Conservation (phyloP, 2,329 filamentous ascomycete genomes). For the Parastagonospora nodorum region DNA sequence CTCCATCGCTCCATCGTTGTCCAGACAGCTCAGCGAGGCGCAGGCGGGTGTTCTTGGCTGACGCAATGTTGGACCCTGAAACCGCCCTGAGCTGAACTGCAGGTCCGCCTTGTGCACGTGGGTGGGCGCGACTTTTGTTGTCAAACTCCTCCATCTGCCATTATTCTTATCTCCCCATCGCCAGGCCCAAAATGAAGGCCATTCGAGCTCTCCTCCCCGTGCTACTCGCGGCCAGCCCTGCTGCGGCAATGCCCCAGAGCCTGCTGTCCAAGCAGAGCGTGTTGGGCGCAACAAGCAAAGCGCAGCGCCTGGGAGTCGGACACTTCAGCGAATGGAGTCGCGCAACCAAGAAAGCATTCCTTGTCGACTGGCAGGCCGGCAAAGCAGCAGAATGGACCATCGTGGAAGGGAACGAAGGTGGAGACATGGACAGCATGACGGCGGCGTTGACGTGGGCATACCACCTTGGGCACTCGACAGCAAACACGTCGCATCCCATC, state of each 20-base stretch:
- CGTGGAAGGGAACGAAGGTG: constrained; percentile 54
- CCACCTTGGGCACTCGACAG: constrained; percentile 52
- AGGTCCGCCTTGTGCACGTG: background rate
- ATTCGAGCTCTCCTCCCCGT: constrained; percentile 15
- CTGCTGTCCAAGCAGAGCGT: constrained; percentile 22
- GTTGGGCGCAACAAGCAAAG: constrained; percentile 13
- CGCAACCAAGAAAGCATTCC: constrained; percentile 52
- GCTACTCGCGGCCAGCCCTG: constrained; percentile 16
- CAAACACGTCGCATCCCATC: constrained; percentile 49
- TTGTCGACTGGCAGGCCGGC: constrained; percentile 55
- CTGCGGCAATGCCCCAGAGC: constrained; percentile 21
- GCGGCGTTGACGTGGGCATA: constrained; percentile 56
- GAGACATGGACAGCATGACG: constrained; percentile 53
- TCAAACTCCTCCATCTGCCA: background rate
- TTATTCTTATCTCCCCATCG: background rate
- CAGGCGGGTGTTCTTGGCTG: constrained; percentile 1
- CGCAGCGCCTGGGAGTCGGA: constrained; percentile 45
- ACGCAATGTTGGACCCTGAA: constrained; percentile 2
- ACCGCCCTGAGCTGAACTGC: background rate
- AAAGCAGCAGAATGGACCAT: constrained; percentile 51
- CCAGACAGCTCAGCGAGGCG: background rate
- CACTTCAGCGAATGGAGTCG: constrained; percentile 58
- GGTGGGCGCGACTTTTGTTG: background rate
- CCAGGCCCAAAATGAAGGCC: constrained; percentile 20
- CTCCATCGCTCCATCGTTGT: background rate